Percentiles rank a stretch among this genome's conserved stretches.
Evolutionary conservation across 495 filamentous ascomycete genomes (phyloP).

Genomic region (Sordaria brevicollis): DNA sequence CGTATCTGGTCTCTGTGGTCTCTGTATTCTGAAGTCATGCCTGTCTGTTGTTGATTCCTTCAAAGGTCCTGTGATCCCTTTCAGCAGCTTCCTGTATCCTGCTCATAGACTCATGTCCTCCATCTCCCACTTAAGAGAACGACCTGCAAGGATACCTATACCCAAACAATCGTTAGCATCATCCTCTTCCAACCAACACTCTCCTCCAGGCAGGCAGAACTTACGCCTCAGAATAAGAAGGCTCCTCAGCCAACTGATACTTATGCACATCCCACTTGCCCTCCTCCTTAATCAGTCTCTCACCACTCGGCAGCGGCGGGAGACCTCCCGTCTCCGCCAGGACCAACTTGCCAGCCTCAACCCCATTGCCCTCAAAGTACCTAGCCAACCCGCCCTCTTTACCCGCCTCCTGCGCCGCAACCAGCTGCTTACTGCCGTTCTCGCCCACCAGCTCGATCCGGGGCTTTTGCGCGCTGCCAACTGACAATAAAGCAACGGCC

Average conservation of each 20-base stretch:
- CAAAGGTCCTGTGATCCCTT: background rate
- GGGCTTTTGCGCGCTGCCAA: conserved; percentile 72
- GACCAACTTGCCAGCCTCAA: conserved; percentile 50
- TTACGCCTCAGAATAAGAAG: conserved; percentile 48
- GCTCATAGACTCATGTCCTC: background rate
- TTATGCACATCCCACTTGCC: conserved; percentile 43
- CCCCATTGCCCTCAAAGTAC: conserved; percentile 58
- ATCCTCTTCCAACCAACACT: background rate
- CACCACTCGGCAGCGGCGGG: conserved; percentile 70
- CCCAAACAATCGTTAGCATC: conserved; percentile 8
- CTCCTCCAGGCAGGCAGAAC: conserved; percentile 12
- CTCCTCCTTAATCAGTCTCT: conserved; percentile 29
- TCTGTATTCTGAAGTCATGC: too few relatives aligned
- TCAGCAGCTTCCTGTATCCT: background rate
- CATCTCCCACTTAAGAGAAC: conserved; percentile 12
- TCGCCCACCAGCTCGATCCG: conserved; percentile 80
- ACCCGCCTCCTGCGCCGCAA: conserved; percentile 70
- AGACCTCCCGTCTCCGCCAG: conserved; percentile 55
- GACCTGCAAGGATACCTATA: conserved; percentile 29
- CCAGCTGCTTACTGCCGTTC: conserved; percentile 68
- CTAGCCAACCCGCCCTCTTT: conserved; percentile 57
- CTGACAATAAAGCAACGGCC: conserved; percentile 71
- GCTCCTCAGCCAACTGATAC: conserved; percentile 45
- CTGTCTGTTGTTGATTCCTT: background rate
- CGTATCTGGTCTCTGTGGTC: background rate